phyloP scores from a whole-genome alignment of 2,329 filamentous ascomycete species.

The Malbranchea zuffiana region DNA sequence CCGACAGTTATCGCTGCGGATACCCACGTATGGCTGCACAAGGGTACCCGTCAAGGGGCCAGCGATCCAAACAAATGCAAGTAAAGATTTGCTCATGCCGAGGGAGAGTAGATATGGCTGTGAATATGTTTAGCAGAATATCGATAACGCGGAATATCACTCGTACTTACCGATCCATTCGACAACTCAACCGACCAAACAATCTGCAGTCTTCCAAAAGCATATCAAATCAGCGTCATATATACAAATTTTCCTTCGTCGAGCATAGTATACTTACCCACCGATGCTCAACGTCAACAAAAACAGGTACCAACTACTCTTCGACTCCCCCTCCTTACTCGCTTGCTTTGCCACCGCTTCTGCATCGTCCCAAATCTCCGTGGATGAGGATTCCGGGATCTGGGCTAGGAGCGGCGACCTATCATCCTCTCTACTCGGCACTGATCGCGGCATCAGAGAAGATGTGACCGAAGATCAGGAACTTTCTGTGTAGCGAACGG shows the following conservation, averaged over 20 bases:
- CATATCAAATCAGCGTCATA: not conserved
- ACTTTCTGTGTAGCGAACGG: too few relatives aligned
- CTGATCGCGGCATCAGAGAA: constrained; percentile 7
- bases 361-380: constrained; percentile 15
- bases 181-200: constrained; percentile 94
- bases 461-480: too few relatives aligned
- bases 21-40: constrained; percentile 73
- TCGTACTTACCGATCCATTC: constrained; percentile 59
- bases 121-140: not conserved
- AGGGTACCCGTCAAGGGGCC: constrained; percentile 67
- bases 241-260: not conserved
- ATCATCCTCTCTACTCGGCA: constrained; percentile 12
- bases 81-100: constrained; percentile 69
- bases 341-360: constrained; percentile 26
- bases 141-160: not conserved
- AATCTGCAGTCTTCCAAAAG: constrained; percentile 57
- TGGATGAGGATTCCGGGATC: constrained; percentile 12
- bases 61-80: constrained; percentile 77
- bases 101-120: constrained; percentile 65
- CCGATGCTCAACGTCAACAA: constrained; percentile 78
- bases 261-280: constrained; percentile 39
- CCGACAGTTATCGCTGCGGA: constrained; percentile 68
- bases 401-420: constrained; percentile 14
- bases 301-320: constrained; percentile 76
- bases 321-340: constrained; percentile 48